Evolutionary conservation across 2,329 filamentous ascomycete species (phyloP).

Genomic region (Colletotrichum gigasporum): DNA sequence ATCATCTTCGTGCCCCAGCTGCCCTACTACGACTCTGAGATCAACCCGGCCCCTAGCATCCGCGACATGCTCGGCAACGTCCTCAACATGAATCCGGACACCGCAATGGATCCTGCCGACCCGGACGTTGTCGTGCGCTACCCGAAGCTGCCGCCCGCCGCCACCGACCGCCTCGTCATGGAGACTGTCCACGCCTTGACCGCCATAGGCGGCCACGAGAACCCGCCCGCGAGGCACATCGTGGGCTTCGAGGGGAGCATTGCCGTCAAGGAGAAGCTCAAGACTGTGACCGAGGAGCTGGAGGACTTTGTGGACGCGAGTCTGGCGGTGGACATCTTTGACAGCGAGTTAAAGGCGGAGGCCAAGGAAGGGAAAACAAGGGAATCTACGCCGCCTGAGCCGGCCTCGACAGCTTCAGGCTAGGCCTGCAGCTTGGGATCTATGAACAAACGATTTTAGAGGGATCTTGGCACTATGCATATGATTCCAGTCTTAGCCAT

Average conservation of each 20-base stretch:
- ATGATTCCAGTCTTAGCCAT: background rate
- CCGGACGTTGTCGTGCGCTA: conserved; percentile 71
- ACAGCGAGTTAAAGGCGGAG: conserved; percentile 63
- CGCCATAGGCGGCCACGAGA: conserved; percentile 94
- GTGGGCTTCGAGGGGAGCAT: conserved; percentile 89
- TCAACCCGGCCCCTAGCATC: conserved; percentile 81
- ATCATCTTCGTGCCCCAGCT: conserved; percentile 86
- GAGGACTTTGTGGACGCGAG: conserved; percentile 96
- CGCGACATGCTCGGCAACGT: conserved; percentile 85
- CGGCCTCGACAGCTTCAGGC: conserved; percentile 24
- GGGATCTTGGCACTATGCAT: background rate
- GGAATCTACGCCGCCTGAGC: conserved; percentile 36
- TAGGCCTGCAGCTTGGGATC: background rate
- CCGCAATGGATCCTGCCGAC: conserved; percentile 51
- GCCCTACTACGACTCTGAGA: conserved; percentile 69
- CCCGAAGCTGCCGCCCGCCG: conserved; percentile 73
- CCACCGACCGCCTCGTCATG: conserved; percentile 78
- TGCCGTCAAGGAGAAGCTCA: conserved; percentile 94
- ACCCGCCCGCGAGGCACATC: conserved; percentile 92
- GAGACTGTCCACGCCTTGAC: conserved; percentile 93
- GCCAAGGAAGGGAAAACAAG: conserved; percentile 52
- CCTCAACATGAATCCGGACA: conserved; percentile 78
- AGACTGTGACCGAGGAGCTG: conserved; percentile 93
- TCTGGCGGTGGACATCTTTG: conserved; percentile 80
- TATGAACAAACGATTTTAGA: background rate